Conservation (phyloP, 371 early-diverging fungal species). For the Mucor sp. region DNA sequence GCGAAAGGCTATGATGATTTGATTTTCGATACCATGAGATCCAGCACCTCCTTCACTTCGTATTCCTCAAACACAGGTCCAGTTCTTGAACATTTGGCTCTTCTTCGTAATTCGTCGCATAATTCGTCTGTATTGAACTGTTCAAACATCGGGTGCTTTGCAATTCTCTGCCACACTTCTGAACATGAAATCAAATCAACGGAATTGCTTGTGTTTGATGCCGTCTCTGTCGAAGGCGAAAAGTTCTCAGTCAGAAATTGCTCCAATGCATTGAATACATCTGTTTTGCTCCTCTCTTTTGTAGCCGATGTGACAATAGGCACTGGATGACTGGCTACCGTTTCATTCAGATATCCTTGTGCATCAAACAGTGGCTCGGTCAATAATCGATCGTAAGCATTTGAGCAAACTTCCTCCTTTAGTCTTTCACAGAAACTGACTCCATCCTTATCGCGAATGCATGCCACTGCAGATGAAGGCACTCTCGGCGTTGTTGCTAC, state of each 20-base stretch:
- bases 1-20: background rate
- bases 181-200: slow-evolving; percentile 32
- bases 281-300: background rate
- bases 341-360: slow-evolving; percentile 36
- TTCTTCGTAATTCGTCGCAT: slow-evolving; percentile 46
- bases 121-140: slow-evolving; percentile 48
- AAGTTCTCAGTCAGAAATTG: slow-evolving; percentile 15
- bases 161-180: slow-evolving; percentile 48
- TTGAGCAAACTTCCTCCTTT: slow-evolving; percentile 54
- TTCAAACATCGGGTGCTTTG: slow-evolving; percentile 55
- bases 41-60: slow-evolving; percentile 18
- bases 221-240: background rate
- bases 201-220: background rate
- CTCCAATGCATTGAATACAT: slow-evolving; percentile 21
- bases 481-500: slow-evolving; percentile 7
- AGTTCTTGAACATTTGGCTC: slow-evolving; percentile 55
- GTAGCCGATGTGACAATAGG: slow-evolving; percentile 39
- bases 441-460: slow-evolving; percentile 51
- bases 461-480: slow-evolving; percentile 36
- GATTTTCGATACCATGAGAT: slow-evolving; percentile 9
- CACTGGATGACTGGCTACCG: slow-evolving; percentile 38
- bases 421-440: slow-evolving; percentile 47
- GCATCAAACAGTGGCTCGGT: slow-evolving; percentile 52
- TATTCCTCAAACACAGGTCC: slow-evolving; percentile 52
- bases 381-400: slow-evolving; percentile 41